Base-by-base conservation (phyloP, 2,329 filamentous ascomycete species). In the Fusarium floridanum region DNA sequence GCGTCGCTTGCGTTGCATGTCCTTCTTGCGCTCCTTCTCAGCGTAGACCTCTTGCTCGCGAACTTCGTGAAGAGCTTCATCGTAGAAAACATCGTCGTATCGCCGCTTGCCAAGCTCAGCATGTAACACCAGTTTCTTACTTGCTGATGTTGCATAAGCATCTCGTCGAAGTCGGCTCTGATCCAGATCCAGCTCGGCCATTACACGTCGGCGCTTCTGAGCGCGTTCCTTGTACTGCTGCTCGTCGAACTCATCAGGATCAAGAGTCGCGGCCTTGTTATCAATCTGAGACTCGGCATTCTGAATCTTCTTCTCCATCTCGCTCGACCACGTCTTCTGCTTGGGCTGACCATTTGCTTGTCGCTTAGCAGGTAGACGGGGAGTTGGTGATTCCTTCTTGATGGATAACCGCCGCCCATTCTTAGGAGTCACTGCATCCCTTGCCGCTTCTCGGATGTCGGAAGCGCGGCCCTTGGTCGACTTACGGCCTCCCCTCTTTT, bases 21-120 rank as follows among this genome's bases (percentile, higher is more conserved):
- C 97, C 86, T 99, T 99, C 87, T 99, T 99, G 75, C 97, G 94
- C 84, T 99, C 97, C 85, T 99, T 99, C 83, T 99, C 97, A 71
- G 96, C 95, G 70, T 93, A 93, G 9, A 98, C 88, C 82, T 98
- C 96, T 75, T 95, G 94, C 71, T 95, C 93, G 76, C 97, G 94
- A 3, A 98, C 96, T 78, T 98, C 93, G 63, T 93, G 90, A 69
- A 96, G 89, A 2, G 97, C 96, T 45, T 93, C 92, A 20, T 94
- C 90, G 80, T 95, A 95, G 81, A 97, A 92, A 55, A 92, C 86
- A 16, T 93, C 88, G 68, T 94, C 91, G 81, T 94, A 98, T 36
- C 94, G 91, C 63, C 92, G 88, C 78, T 93, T 93, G 43, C 94
- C 94, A 20, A 90, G 88, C 61, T 91, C 88, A 60, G 92, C 91